Evolutionary conservation across 108 stramenopile species (phyloP).

Genomic region (Skeletonema marinoi): DNA sequence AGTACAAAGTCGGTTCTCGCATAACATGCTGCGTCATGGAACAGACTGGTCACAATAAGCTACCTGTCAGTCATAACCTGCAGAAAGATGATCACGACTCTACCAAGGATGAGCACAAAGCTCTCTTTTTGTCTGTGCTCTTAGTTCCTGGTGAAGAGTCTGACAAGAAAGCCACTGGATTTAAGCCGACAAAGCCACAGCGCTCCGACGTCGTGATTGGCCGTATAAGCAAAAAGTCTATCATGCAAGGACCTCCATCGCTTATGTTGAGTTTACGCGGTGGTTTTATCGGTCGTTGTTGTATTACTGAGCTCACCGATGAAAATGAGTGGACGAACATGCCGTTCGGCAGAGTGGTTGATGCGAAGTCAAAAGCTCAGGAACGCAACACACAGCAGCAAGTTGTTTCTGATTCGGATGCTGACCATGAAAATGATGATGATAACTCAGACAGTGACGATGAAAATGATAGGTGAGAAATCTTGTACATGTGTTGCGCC

Average conservation of each 20-base stretch:
- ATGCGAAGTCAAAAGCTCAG: slow-evolving; percentile 5
- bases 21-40: slow-evolving; percentile 68
- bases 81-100: slow-evolving; percentile 27
- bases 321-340: slow-evolving; percentile 87
- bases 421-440: slow-evolving; percentile 47
- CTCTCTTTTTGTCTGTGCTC: slow-evolving; percentile 50
- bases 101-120: slow-evolving; percentile 32
- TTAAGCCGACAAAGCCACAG: slow-evolving; percentile 50
- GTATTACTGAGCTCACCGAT: slow-evolving; percentile 82
- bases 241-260: slow-evolving; percentile 60
- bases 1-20: slow-evolving; percentile 60
- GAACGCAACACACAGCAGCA: slow-evolving; percentile 13
- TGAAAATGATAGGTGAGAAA: slow-evolving; percentile 11
- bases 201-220: slow-evolving; percentile 72
- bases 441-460: slow-evolving; percentile 4
- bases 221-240: slow-evolving; percentile 55
- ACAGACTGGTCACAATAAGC: slow-evolving; percentile 31
- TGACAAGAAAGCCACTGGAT: slow-evolving; percentile 15
- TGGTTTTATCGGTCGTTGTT: slow-evolving; percentile 77
- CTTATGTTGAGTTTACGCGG: slow-evolving; percentile 82
- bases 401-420: slow-evolving; percentile 41
- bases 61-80: slow-evolving; percentile 14
- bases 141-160: slow-evolving; percentile 28
- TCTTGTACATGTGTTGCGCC: neutral
- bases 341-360: slow-evolving; percentile 63